Evolutionary conservation across 352 stramenopile genomes (phyloP), one percentile per base, ranked within the genome.

Genomic region (Phytopythium mirpurense): DNA sequence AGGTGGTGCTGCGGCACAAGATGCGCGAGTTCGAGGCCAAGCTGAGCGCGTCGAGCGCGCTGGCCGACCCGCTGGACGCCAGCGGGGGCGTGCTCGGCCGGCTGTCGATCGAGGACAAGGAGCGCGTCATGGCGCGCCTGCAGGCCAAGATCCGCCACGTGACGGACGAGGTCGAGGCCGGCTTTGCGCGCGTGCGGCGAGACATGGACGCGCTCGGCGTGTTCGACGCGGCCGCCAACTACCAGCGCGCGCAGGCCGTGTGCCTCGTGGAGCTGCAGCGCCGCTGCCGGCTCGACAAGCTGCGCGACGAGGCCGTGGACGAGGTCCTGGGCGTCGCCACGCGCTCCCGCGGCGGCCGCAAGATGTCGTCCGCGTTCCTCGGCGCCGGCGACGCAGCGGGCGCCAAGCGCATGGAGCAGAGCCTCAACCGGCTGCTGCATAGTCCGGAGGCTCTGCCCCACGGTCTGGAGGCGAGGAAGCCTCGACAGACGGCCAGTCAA

Each of bases 11-110:
- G 38, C 67, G 70, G 52, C 78, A 92, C 62, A 92, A 92, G 49
- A 86, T 89, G 77, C 64, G 80, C 52, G 77, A 88, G 40, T 90
- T 90, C 56, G 78, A 92, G 51, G 78, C 78, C 16, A 81, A 82
- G 31, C 83, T 75, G 29, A 78, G 70, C 51, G 55, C 66, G 10
- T 48, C 45, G 8, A 72, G 74, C 18, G 67, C 57, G 12, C 49
- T 87, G 26, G 36, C 56, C 10, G 78, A 88, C 34, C 78, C 78
- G 43, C 56, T 82, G 10, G 76, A 87, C 40, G 72, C 63, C 5
- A 23, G 10, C 23, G 23, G n/a, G 23, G 46, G 46, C 12, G 19
- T 10, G 31, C 60, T 91, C 35, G 67, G 76, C 12, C 65, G 65
- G 3, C 59, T 91, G 23, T 79, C 61, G 27, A 59, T 91, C 19